A percentile compares a stretch with the other conserved stretches of the same genome.
Conservation (phyloP, 768 basidiomycete species). For the Tricholoma bakamatsutake region DNA sequence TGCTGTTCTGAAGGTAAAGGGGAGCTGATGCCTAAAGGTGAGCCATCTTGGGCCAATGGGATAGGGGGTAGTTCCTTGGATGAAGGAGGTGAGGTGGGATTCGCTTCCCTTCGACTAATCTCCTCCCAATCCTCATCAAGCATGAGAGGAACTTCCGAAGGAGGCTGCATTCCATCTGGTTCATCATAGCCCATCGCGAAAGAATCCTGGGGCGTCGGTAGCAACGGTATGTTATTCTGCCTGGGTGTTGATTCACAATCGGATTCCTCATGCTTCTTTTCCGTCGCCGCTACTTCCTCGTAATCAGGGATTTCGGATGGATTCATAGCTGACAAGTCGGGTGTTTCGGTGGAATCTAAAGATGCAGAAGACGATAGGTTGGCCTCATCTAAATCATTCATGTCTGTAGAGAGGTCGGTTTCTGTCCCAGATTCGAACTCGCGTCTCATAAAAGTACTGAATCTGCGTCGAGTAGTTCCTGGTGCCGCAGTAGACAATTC, state of each 20-base stretch:
- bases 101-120: constrained; percentile 16
- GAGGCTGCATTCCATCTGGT: constrained; percentile 12
- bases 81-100: background rate
- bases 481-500: constrained; percentile 9
- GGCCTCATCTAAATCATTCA: constrained; percentile 22
- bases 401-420: constrained; percentile 15
- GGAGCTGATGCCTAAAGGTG: background rate
- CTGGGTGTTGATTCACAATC: constrained; percentile 17
- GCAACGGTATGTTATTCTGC: constrained; percentile 13
- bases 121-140: constrained; percentile 30
- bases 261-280: constrained; percentile 16
- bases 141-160: constrained; percentile 23
- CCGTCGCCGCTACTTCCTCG: constrained; percentile 17
- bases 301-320: constrained; percentile 26
- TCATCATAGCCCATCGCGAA: constrained; percentile 12
- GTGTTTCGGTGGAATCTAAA: constrained; percentile 19
- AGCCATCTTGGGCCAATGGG: constrained; percentile 21
- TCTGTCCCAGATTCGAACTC: constrained; percentile 11
- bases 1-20: background rate
- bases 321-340: constrained; percentile 18
- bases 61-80: constrained; percentile 21
- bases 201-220: constrained; percentile 27
- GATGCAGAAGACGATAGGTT: constrained; percentile 24
- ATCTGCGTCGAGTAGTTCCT: constrained; percentile 16
- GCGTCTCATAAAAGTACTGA: constrained; percentile 11